Evolutionary conservation across 2,329 filamentous ascomycete genomes (phyloP).

Genomic region (Ophiocordyceps camponoti-rufipedis): DNA sequence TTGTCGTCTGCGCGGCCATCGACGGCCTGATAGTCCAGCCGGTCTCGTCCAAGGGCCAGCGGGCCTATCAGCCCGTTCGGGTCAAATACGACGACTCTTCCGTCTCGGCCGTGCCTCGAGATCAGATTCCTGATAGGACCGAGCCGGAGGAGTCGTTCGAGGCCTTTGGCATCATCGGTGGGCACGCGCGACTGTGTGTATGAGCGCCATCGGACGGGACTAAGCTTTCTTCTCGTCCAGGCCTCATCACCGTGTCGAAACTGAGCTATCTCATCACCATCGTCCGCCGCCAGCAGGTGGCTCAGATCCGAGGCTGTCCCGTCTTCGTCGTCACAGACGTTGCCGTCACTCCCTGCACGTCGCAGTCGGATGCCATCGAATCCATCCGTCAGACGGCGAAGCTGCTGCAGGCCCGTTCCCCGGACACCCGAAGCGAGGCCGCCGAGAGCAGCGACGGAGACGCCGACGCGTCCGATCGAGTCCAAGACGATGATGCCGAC

Average conservation of each 20-base stretch:
- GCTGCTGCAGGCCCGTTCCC: conserved; percentile 18
- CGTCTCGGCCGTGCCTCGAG: conserved; percentile 24
- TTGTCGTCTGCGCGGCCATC: conserved; percentile 61
- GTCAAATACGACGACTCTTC: conserved; percentile 50
- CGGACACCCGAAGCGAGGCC: conserved; percentile 22
- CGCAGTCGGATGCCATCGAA: conserved; percentile 51
- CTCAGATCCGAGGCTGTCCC: conserved; percentile 63
- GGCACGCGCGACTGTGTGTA: conserved; percentile 1
- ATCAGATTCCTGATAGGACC: conserved; percentile 24
- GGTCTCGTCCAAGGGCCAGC: conserved; percentile 39
- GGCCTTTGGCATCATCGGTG: conserved; percentile 41
- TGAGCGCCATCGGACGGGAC: no score
- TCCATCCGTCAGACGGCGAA: conserved; percentile 46
- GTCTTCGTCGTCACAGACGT: conserved; percentile 82
- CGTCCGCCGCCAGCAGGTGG: conserved; percentile 71
- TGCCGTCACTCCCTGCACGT: conserved; percentile 72
- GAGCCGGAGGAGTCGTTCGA: conserved; percentile 33
- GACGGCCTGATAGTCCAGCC: conserved; percentile 74
- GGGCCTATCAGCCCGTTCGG: conserved; percentile 37
- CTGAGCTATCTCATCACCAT: conserved; percentile 77
- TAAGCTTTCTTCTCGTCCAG: conserved; percentile 23
- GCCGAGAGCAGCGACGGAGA: conserved; percentile 31
- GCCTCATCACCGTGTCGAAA: conserved; percentile 66
- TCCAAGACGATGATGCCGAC: conserved; percentile 23
- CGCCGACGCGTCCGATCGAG: conserved; percentile 15